phyloP scores from a whole-genome alignment of 2,329 filamentous ascomycete genomes.

The Alternaria consortialis region DNA sequence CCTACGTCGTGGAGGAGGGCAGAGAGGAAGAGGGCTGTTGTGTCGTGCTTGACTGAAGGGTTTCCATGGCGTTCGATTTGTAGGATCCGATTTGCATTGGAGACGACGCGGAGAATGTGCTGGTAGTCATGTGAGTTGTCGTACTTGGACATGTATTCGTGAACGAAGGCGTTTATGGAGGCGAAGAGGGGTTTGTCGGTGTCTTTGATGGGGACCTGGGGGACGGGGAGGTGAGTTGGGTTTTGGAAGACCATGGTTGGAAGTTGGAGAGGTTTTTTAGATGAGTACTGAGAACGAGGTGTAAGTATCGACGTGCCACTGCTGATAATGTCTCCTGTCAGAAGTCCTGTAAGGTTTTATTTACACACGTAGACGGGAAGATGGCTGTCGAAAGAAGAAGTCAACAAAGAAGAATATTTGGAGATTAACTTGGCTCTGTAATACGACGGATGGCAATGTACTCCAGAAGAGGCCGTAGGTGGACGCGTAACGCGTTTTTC shows the following conservation, averaged over 20 bases:
- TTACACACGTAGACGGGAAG: background rate
- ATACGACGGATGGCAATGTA: background rate
- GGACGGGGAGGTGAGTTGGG: slow-evolving; percentile 22
- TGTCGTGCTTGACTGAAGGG: slow-evolving; percentile 56
- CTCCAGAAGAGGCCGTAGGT: background rate
- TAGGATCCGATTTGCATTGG: slow-evolving; percentile 74
- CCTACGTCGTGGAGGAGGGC: slow-evolving; percentile 80
- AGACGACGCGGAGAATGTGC: slow-evolving; percentile 81
- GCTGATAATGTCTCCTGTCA: background rate
- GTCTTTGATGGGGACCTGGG: slow-evolving; percentile 35
- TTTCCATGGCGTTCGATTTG: slow-evolving; percentile 56
- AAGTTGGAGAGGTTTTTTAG: background rate
- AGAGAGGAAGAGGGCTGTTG: slow-evolving; percentile 69
- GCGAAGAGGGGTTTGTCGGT: slow-evolving; percentile 36
- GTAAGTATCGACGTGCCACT: background rate
- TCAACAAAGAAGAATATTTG: too few species aligned
- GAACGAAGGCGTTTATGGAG: slow-evolving; percentile 43
- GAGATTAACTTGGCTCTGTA: background rate
- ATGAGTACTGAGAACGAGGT: background rate
- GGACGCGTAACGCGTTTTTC: slow-evolving; percentile 18
- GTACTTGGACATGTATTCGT: slow-evolving; percentile 50
- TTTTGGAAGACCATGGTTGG: slow-evolving; percentile 23
- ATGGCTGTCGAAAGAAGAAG: background rate
- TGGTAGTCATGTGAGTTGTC: slow-evolving; percentile 89
- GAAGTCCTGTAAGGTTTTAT: background rate